Conservation (phyloP, 1,139 yeast species). For the Blastobotrys buckinghamii region DNA sequence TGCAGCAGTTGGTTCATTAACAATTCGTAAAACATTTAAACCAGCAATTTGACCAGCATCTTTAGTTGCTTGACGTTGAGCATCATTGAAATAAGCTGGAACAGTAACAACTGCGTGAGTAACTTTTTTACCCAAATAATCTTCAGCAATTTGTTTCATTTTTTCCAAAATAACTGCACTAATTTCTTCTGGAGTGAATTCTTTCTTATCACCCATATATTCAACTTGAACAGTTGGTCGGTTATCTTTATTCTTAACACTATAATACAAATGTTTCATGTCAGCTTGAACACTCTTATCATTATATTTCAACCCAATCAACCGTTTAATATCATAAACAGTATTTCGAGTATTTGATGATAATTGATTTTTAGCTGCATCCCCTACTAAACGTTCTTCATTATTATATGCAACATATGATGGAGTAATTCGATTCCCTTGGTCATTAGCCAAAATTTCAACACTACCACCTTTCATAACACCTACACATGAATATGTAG, state of each 20-base stretch:
- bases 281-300: slow-evolving; percentile 90
- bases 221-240: slow-evolving; percentile 88
- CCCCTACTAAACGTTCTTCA: slow-evolving; percentile 92
- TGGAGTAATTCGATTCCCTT: slow-evolving; percentile 98
- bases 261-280: slow-evolving; percentile 94
- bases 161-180: slow-evolving; percentile 96
- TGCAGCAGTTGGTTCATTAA: slow-evolving; percentile 98
- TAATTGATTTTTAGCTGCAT: slow-evolving; percentile 96
- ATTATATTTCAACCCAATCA: slow-evolving; percentile 86
- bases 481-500: slow-evolving; percentile 91
- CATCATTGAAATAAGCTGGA: slow-evolving; percentile 97
- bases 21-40: slow-evolving; percentile 91
- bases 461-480: slow-evolving; percentile 90
- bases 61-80: slow-evolving; percentile 96
- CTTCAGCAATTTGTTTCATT: slow-evolving; percentile 96
- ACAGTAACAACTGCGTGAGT: slow-evolving; percentile 95
- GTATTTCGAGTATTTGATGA: slow-evolving; percentile 96
- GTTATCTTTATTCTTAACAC: slow-evolving; percentile 77
- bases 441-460: slow-evolving; percentile 91
- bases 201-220: slow-evolving; percentile 88
- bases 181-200: slow-evolving; percentile 93
- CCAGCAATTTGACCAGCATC: slow-evolving; percentile 99
- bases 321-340: slow-evolving; percentile 84
- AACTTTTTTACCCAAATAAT: slow-evolving; percentile 78
- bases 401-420: slow-evolving; percentile 95